Conservation (phyloP, 1,284 basidiomycete species). For the Tylopilus orsonianus region DNA sequence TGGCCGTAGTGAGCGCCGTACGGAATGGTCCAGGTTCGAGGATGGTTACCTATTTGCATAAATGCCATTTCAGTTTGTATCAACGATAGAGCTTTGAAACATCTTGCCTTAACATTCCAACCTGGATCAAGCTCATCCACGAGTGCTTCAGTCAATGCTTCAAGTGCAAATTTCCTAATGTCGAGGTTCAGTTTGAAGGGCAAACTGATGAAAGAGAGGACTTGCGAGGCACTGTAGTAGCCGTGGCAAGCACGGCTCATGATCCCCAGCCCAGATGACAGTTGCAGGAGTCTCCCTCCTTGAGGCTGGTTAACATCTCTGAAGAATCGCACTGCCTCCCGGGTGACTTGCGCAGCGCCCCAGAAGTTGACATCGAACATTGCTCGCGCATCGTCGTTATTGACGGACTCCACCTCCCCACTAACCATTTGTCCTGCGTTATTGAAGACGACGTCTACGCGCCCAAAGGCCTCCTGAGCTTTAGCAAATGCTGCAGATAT, state of each 20-base stretch:
- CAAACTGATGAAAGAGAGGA: not conserved
- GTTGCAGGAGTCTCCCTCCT: slow-evolving; percentile 36
- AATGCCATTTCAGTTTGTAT: not conserved
- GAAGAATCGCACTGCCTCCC: slow-evolving; percentile 36
- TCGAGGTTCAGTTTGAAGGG: not conserved
- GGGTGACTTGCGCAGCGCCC: slow-evolving; percentile 28
- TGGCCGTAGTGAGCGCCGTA: slow-evolving; percentile 12
- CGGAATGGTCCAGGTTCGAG: slow-evolving; percentile 23
- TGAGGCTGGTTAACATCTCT: slow-evolving; percentile 37
- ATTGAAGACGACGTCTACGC: slow-evolving; percentile 44
- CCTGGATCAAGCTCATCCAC: slow-evolving; percentile 27
- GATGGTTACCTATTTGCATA: slow-evolving; percentile 23
- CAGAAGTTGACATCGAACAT: too few species aligned
- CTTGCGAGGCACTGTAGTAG: slow-evolving; percentile 28
- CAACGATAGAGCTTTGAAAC: too few species aligned
- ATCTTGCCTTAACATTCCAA: slow-evolving; percentile 34
- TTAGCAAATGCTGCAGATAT: slow-evolving; percentile 36
- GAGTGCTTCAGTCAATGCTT: slow-evolving; percentile 26
- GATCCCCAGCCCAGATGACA: slow-evolving; percentile 30
- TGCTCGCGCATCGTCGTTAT: slow-evolving; percentile 26
- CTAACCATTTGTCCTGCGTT: slow-evolving; percentile 21
- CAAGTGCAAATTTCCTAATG: slow-evolving; percentile 29
- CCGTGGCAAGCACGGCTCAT: slow-evolving; percentile 5
- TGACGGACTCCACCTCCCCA: slow-evolving; percentile 22
- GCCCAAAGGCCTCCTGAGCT: slow-evolving; percentile 37